Conservation (phyloP, 2,329 filamentous ascomycete genomes). For the Leptographium wingfieldii region DNA sequence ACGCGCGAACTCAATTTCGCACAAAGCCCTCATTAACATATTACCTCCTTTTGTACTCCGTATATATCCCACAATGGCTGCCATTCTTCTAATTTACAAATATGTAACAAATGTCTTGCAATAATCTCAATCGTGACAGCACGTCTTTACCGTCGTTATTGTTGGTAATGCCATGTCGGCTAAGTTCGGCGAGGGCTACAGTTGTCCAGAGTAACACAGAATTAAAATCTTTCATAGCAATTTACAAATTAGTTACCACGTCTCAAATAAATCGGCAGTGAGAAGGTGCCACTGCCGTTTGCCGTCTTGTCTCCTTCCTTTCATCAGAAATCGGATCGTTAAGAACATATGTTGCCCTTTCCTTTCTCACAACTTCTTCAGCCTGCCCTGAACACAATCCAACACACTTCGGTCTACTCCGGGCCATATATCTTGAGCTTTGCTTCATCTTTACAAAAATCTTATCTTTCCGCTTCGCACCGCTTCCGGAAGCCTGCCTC, state of each 20-base stretch:
- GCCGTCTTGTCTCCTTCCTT: neutral
- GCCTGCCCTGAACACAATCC: neutral
- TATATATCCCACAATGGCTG: too few species aligned
- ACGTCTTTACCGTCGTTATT: too few species aligned
- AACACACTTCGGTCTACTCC: neutral
- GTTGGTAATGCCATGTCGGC: too few species aligned
- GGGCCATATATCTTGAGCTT: neutral
- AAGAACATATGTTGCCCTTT: neutral
- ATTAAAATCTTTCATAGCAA: neutral
- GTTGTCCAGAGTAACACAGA: too few species aligned
- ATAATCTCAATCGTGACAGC: too few species aligned
- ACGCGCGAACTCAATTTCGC: too few species aligned
- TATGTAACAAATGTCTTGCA: too few species aligned
- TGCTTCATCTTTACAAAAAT: neutral
- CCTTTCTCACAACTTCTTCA: neutral
- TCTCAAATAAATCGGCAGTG: neutral
- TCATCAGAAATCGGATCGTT: too few species aligned
- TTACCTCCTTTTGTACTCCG: too few species aligned
- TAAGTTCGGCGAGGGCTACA: too few species aligned
- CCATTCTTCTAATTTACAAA: too few species aligned
- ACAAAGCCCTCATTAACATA: too few species aligned
- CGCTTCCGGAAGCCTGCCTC: neutral
- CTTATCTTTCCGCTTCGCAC: neutral
- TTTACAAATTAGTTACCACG: neutral
- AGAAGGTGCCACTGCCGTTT: neutral